Conservation (phyloP, 2,329 filamentous ascomycete species). For the Colletotrichum lindemuthianum region DNA sequence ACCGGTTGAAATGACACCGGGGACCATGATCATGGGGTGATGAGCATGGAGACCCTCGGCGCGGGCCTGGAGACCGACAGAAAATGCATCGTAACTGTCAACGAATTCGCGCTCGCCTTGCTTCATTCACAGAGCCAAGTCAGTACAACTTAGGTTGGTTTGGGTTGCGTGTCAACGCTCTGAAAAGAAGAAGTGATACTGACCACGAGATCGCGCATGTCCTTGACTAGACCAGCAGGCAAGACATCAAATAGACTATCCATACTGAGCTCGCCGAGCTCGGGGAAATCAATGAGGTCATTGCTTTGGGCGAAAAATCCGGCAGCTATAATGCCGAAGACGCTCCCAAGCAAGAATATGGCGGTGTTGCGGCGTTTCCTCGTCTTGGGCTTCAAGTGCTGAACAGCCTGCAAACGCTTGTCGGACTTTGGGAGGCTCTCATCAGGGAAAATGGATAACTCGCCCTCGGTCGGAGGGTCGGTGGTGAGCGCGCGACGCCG, state of each 20-base stretch:
- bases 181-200: conserved; percentile 44
- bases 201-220: conserved; percentile 87
- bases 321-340: conserved; percentile 91
- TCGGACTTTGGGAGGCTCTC: conserved; percentile 47
- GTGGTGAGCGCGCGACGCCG: conserved; percentile 39
- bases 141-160: conserved; percentile 27
- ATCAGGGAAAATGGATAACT: conserved; percentile 40
- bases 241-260: conserved; percentile 88
- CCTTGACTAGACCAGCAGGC: conserved; percentile 84
- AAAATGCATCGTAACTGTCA: conserved; percentile 92
- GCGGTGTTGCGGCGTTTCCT: conserved; percentile 81
- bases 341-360: conserved; percentile 85
- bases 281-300: conserved; percentile 85
- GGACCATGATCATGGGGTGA: conserved; percentile 96
- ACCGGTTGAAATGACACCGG: conserved; percentile 96
- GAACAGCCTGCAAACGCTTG: conserved; percentile 55
- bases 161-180: neutral
- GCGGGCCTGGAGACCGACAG: conserved; percentile 85
- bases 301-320: conserved; percentile 90
- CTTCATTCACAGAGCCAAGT: conserved; percentile 50
- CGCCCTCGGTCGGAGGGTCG: conserved; percentile 39
- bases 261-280: conserved; percentile 78
- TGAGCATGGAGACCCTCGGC: conserved; percentile 82
- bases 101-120: conserved; percentile 85
- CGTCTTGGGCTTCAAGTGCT: conserved; percentile 53